Evolutionary conservation across 2,329 filamentous ascomycete species (phyloP), one percentile per base, ranked within the genome.

Genomic region (Sclerotiophoma versabilis): DNA sequence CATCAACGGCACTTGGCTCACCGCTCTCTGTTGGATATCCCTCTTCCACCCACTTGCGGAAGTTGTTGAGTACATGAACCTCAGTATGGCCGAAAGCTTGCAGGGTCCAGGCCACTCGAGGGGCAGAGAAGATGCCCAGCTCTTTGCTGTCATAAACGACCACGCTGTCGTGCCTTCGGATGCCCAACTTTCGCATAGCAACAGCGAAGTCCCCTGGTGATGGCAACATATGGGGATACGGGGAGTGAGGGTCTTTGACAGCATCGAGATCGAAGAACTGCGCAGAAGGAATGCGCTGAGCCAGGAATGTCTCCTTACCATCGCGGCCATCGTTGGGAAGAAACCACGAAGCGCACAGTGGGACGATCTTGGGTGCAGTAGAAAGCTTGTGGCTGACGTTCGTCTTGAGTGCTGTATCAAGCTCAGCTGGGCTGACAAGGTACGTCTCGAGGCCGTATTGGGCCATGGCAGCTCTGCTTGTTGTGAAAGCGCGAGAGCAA

Each of bases 201-300:
- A 88, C 84, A 37, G 91, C 90, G 71, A 99, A 98, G 45, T 86
- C 83, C 68, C 90, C 87, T 30, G 90, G 82, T 7, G 84, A 88
- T 2, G 95, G 95, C 2, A 99, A 85, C 95, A 99, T 99, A 75
- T 99, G 95, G 7, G 95, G 93, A 73, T 96, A 98, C 1, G 91
- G 90, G 49, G 90, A 96, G 65, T 87, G 86, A 62, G 87, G 87
- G 76, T 99, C 93, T 69, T 95, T 92, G 72, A 96, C 85, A 67
- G 87, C 91, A 77, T 99, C 95, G 48, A 99, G 83, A 75, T 99
- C 93, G 75, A 99, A 99, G 84, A 98, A 99, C 26, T 92, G 90
- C 1, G 95, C 89, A 69, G 88, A 87, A 19, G 93, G 93, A 60
- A 99, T 95, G 67, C 92, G 91, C 71, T 87, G 85, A 72, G 91